Evolutionary conservation across 306 rosid species (phyloP).

Genomic region (Begonia fuchsioides): DNA sequence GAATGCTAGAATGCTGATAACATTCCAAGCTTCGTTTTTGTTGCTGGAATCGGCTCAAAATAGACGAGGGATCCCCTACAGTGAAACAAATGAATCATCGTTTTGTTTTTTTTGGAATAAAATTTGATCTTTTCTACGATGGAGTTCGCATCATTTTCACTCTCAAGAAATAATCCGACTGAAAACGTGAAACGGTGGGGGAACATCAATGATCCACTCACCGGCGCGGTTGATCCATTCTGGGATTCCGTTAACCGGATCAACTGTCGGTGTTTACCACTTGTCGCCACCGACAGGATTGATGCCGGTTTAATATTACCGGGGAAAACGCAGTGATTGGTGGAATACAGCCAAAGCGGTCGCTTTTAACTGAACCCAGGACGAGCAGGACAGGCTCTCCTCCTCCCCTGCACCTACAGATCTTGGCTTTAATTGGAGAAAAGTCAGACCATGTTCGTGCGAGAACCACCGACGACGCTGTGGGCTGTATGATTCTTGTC

Average conservation of each 20-base stretch:
- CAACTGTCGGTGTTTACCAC: slow-evolving; percentile 4
- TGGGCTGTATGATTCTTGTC: too few relatives aligned
- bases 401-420: neutral
- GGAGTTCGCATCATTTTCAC: neutral
- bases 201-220: too few relatives aligned
- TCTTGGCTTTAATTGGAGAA: neutral
- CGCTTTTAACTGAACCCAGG: too few relatives aligned
- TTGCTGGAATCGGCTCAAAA: slow-evolving; percentile 35
- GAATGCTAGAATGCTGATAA: too few relatives aligned
- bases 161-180: neutral
- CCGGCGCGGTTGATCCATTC: neutral
- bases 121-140: neutral
- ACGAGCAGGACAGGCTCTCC: neutral
- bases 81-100: slow-evolving; percentile 8
- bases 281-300: slow-evolving; percentile 77
- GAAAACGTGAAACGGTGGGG: neutral
- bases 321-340: slow-evolving; percentile 6
- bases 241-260: slow-evolving; percentile 4
- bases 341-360: neutral
- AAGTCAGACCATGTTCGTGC: too few relatives aligned
- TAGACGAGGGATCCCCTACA: slow-evolving; percentile 71
- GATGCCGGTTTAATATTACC: slow-evolving; percentile 20
- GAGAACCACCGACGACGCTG: too few relatives aligned
- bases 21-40: too few relatives aligned
- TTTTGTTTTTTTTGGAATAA: neutral